Evolutionary conservation across 345 rosid species (phyloP).

Genomic region (Gossypium anomalum): DNA sequence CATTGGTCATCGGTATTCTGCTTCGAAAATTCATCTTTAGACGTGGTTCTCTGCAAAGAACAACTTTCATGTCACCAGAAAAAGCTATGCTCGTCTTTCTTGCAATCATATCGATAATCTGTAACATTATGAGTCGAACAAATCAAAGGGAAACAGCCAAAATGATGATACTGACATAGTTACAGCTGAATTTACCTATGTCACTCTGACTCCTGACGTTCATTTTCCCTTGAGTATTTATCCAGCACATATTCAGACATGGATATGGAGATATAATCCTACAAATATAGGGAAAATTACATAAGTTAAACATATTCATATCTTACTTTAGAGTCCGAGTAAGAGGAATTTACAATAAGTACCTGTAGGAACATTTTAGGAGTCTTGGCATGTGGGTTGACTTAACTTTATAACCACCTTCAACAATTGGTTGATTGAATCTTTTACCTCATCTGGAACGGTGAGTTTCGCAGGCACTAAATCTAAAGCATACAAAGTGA

Average conservation of each 20-base stretch:
- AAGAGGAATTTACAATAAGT: background rate
- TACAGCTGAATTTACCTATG: background rate
- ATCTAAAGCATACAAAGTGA: constrained; percentile 52
- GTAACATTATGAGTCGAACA: background rate
- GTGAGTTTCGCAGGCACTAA: constrained; percentile 39
- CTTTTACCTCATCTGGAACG: constrained; percentile 54
- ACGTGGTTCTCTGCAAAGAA: background rate
- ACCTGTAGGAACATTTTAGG: background rate
- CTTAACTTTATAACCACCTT: constrained; percentile 53
- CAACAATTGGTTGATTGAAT: constrained; percentile 44
- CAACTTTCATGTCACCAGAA: background rate
- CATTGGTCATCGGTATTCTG: background rate
- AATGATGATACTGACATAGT: background rate
- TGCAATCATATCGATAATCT: background rate
- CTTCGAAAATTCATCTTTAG: background rate
- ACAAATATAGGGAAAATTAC: background rate
- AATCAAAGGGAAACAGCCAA: background rate
- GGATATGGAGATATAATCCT: background rate
- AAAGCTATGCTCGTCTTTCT: background rate
- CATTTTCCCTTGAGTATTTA: background rate
- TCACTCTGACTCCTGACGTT: background rate
- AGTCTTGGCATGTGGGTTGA: constrained; percentile 16
- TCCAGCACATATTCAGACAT: background rate
- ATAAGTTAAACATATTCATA: background rate
- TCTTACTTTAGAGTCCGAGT: background rate